Conservation (phyloP, 2,329 filamentous ascomycete genomes). For the Botryotinia calthae region DNA sequence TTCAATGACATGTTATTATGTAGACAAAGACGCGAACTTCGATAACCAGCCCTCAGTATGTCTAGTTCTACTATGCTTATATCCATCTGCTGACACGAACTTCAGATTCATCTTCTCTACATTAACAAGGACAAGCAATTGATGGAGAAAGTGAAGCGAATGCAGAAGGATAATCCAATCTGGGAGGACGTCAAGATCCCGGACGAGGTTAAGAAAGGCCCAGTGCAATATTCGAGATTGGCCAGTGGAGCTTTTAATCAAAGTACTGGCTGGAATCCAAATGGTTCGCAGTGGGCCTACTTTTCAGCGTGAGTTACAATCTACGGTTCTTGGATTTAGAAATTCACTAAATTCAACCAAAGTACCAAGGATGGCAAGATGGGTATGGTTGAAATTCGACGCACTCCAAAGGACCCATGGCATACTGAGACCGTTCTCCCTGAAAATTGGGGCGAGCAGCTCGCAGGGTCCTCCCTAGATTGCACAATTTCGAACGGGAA, state of each 20-base stretch:
- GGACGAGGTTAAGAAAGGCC: constrained; percentile 9
- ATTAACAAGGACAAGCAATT: not conserved
- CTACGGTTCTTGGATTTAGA: not conserved
- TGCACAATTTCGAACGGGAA: not conserved
- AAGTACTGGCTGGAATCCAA: constrained; percentile 5
- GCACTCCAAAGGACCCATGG: constrained; percentile 16
- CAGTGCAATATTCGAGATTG: constrained; percentile 16
- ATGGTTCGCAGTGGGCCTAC: constrained; percentile 16
- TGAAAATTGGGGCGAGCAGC: constrained; percentile 1
- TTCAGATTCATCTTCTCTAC: constrained; percentile 19
- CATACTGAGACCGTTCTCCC: constrained; percentile 5
- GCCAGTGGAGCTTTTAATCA: not conserved
- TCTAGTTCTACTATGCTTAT: not conserved
- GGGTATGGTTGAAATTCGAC: constrained; percentile 14
- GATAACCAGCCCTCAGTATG: constrained; percentile 2
- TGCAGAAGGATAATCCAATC: constrained; percentile 6
- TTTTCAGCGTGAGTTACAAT: constrained; percentile 6
- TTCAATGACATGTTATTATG: constrained; percentile 15
- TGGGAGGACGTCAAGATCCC: constrained; percentile 12
- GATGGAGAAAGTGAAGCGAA: constrained; percentile 14
- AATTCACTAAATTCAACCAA: not conserved
- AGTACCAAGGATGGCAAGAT: not conserved
- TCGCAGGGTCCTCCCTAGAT: constrained; percentile 1
- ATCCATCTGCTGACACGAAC: not conserved
- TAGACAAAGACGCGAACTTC: constrained; percentile 13